phyloP scores from a whole-genome alignment of 73 alveolate genomes.

The Durusdinium trenchii region DNA sequence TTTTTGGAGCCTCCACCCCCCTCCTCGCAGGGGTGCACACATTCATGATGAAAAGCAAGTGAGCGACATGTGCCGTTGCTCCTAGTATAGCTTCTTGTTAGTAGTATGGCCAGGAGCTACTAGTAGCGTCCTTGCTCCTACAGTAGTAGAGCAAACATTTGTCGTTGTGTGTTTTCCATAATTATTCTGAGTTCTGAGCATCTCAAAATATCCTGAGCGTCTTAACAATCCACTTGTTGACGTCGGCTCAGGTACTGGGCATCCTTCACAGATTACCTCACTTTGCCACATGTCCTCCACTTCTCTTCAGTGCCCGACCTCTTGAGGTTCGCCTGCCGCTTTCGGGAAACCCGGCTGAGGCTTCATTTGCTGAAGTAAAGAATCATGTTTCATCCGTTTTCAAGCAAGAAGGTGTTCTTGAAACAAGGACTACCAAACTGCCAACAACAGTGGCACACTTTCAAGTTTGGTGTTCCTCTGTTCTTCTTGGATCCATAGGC shows the following conservation, averaged over 20 bases:
- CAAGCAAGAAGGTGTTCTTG: neutral
- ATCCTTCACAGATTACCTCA: constrained; percentile 68
- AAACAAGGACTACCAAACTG: neutral
- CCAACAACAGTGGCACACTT: too few relatives aligned
- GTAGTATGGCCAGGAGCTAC: too few relatives aligned
- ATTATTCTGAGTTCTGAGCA: neutral
- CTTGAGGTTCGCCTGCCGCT: neutral
- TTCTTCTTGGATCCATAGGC: too few relatives aligned
- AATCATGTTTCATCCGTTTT: neutral
- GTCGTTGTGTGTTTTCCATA: too few relatives aligned
- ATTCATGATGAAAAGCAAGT: too few relatives aligned
- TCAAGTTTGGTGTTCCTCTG: neutral
- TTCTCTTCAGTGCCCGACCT: constrained; percentile 71
- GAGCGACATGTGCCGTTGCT: too few relatives aligned
- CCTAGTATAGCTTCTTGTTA: too few relatives aligned
- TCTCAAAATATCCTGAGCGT: neutral
- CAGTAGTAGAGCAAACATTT: too few relatives aligned
- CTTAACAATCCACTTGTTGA: too few relatives aligned
- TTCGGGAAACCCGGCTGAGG: neutral
- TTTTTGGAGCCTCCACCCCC: too few relatives aligned
- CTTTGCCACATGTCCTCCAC: constrained; percentile 70
- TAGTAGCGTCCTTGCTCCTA: too few relatives aligned
- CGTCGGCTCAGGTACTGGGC: constrained; percentile 87
- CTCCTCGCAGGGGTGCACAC: too few relatives aligned
- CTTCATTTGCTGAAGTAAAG: neutral